A percentile compares a stretch with the other conserved stretches of the same genome.
Conservation (phyloP, 495 filamentous ascomycete species). For the Endocarpon pusillum region DNA sequence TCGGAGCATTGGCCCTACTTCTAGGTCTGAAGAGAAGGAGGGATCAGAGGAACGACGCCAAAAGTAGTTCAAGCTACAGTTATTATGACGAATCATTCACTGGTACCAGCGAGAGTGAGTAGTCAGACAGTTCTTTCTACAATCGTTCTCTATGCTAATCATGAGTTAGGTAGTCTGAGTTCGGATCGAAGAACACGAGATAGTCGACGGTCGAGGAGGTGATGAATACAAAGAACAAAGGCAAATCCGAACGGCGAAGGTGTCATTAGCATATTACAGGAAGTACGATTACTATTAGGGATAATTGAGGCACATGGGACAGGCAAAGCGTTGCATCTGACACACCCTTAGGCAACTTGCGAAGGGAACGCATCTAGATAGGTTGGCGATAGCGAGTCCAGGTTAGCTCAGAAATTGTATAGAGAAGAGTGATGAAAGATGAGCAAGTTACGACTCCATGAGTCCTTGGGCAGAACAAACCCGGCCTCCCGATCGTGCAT, state of each 20-base stretch:
- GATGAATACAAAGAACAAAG: too few relatives aligned
- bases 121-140: background rate
- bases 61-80: constrained; percentile 29
- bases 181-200: constrained; percentile 32
- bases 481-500: too few relatives aligned
- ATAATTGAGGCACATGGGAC: too few relatives aligned
- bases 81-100: constrained; percentile 27
- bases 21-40: constrained; percentile 55
- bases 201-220: constrained; percentile 26
- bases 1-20: constrained; percentile 50
- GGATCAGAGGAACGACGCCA: constrained; percentile 31
- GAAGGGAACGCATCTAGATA: too few relatives aligned
- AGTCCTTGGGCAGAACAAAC: too few relatives aligned
- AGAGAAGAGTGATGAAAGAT: too few relatives aligned
- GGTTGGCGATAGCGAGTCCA: too few relatives aligned
- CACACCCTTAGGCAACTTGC: too few relatives aligned
- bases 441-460: too few relatives aligned
- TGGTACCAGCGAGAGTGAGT: constrained; percentile 27
- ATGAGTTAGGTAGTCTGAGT: constrained; percentile 27
- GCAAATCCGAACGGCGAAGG: constrained; percentile 18
- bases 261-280: background rate
- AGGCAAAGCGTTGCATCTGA: too few relatives aligned
- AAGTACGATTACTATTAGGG: too few relatives aligned
- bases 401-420: too few relatives aligned
- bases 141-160: background rate